Evolutionary conservation across 345 rosid genomes (phyloP).

Genomic region (Arabis alpina): DNA sequence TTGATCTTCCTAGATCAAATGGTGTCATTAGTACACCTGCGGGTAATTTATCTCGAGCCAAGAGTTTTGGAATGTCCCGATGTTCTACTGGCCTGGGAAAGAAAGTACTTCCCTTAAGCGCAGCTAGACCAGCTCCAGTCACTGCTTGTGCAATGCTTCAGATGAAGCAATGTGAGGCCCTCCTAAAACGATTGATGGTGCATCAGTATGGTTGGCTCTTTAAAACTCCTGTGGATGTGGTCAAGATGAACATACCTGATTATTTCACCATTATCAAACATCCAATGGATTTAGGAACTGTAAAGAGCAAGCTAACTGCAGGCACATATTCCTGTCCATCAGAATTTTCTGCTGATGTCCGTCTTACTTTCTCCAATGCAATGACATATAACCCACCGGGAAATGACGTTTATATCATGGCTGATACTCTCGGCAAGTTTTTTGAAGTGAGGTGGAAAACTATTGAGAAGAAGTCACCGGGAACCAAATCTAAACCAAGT

Average conservation of each 20-base stretch:
- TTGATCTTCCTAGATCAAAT: constrained; percentile 2
- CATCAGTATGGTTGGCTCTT: constrained; percentile 82
- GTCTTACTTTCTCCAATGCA: constrained; percentile 90
- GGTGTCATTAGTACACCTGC: background rate
- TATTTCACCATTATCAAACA: constrained; percentile 73
- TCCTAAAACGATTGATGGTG: constrained; percentile 80
- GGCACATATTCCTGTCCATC: constrained; percentile 72
- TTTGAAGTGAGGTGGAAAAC: constrained; percentile 81
- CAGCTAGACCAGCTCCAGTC: constrained; percentile 8
- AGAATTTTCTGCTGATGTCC: constrained; percentile 91
- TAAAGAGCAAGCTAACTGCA: constrained; percentile 65
- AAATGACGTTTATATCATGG: constrained; percentile 77
- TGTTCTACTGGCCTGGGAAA: constrained; percentile 30
- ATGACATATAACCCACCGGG: constrained; percentile 88
- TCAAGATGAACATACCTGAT: constrained; percentile 72
- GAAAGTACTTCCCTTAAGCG: constrained; percentile 6
- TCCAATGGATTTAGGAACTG: constrained; percentile 96
- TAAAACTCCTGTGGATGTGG: constrained; percentile 76
- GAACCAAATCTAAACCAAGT: constrained; percentile 50
- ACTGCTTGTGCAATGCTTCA: constrained; percentile 16
- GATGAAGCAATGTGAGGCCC: constrained; percentile 52
- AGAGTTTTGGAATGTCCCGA: constrained; percentile 14
- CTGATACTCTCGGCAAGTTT: constrained; percentile 58
- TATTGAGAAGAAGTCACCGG: constrained; percentile 64
- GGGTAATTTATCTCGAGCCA: constrained; percentile 1